Evolutionary conservation across 2,329 filamentous ascomycete species (phyloP).

Genomic region (Aureobasidium sp.): DNA sequence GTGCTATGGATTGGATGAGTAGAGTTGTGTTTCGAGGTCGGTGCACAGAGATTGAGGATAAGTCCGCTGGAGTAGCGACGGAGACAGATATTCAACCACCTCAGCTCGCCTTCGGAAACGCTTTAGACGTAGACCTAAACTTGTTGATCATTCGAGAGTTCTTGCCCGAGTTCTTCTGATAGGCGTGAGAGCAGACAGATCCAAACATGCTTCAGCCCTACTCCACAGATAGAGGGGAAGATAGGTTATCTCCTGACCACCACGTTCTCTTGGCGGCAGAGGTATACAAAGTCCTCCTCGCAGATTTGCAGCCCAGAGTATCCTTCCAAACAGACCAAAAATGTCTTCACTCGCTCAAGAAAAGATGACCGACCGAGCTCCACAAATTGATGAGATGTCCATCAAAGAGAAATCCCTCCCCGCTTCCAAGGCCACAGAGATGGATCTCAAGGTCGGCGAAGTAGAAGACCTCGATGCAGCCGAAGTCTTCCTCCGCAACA

Average conservation of each 20-base stretch:
- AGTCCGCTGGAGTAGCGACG: not conserved
- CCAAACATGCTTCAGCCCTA: not conserved
- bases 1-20: not conserved
- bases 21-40: not conserved
- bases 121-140: not conserved
- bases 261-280: not conserved
- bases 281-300: not conserved
- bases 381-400: not conserved
- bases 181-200: not conserved
- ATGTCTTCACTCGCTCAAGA: not conserved
- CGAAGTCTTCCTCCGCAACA: constrained; percentile 40
- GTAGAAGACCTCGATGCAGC: constrained; percentile 38
- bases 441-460: constrained; percentile 23
- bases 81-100: not conserved
- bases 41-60: not conserved
- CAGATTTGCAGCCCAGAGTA: not conserved
- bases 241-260: constrained; percentile 1
- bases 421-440: not conserved
- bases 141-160: too few relatives aligned
- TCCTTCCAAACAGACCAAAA: not conserved
- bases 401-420: constrained; percentile 2
- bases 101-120: not conserved
- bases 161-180: not conserved
- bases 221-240: not conserved
- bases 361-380: not conserved